Evolutionary conservation across 1,139 yeast species (phyloP).

Genomic region (Nadsonia starkeyi-henricii): DNA sequence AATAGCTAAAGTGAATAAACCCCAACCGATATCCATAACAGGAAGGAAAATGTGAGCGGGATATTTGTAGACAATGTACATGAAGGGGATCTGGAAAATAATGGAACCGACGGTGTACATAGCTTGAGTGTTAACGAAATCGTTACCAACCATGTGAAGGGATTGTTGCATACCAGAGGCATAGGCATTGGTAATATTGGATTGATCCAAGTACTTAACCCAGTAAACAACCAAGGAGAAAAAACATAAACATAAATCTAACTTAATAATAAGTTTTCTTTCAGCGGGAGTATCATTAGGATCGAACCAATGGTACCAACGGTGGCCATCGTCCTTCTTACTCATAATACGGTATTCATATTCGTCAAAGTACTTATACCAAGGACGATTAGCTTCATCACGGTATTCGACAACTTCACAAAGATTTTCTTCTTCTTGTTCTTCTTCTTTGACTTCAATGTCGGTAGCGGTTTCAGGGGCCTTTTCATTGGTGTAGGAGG

Average conservation of each 20-base stretch:
- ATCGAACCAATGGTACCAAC: slow-evolving; percentile 55
- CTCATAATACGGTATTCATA: slow-evolving; percentile 36
- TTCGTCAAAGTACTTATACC: slow-evolving; percentile 52
- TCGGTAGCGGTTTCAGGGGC: not conserved
- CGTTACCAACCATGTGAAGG: slow-evolving; percentile 50
- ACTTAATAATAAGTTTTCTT: slow-evolving; percentile 39
- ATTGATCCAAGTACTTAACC: slow-evolving; percentile 55
- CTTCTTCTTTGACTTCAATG: slow-evolving; percentile 1
- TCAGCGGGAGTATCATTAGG: slow-evolving; percentile 41
- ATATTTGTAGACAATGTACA: slow-evolving; percentile 25
- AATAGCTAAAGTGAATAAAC: slow-evolving; percentile 44
- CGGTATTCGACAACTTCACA: slow-evolving; percentile 9
- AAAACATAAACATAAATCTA: slow-evolving; percentile 45
- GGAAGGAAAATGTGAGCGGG: slow-evolving; percentile 48
- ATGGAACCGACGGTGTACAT: slow-evolving; percentile 45
- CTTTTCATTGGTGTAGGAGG: slow-evolving; percentile 2
- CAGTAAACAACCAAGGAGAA: slow-evolving; percentile 54
- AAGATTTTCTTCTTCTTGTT: not conserved
- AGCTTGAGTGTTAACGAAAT: slow-evolving; percentile 46
- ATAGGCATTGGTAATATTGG: slow-evolving; percentile 48
- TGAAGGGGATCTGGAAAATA: slow-evolving; percentile 37
- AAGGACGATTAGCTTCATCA: slow-evolving; percentile 41
- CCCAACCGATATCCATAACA: slow-evolving; percentile 49
- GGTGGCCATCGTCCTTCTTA: slow-evolving; percentile 25
- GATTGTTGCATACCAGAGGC: slow-evolving; percentile 50